Base-by-base conservation (phyloP, 2,329 filamentous ascomycete genomes). In the Cladosporium sp. region DNA sequence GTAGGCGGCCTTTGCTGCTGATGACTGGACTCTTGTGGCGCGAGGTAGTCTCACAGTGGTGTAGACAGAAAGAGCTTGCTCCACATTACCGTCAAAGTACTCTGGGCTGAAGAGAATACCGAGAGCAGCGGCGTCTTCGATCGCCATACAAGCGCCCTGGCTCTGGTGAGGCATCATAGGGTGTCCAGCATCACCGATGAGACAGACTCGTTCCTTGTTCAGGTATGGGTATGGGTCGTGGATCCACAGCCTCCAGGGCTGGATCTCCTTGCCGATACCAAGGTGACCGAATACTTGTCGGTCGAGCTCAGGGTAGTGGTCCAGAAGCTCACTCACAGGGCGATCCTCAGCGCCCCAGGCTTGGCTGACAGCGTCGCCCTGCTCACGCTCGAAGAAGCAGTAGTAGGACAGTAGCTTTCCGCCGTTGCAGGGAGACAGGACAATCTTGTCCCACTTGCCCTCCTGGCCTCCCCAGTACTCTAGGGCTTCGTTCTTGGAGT, bases 381-480 rank as follows among this genome's bases (percentile, higher is more conserved):
- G 80, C 6, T 83, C 81, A 1, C 85, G 81, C 0, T 87, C 85
- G 76, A 89, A 90, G 80, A 90, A 90, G 78, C 88, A 90, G 78
- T 91, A 91, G 78, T 89, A 91, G 0, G 87, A 89, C 3, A 90
- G 80, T 2, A 90, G 78, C 67, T 85, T 85, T 63, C 88, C 88
- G 26, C 84, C 85, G 72, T 90, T 88, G 78, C 89, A 91, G 5
- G 88, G 87, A 0, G 87, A 90, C 1, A 91, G 79, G 5, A 91
- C 88, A 66, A 91, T 90, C 81, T 91, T 91, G 76, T 90, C 86
- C 81, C 81, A 86, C 58, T 67, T 70, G 72, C 86, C 87, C 65
- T 88, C 85, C 62, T 87, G 84, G 1, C 89, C 89, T 30, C 89
- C 89, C 88, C 88, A 91, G 79, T 90, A 91, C 75, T 91, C 87